Percentiles rank a stretch among this genome's conserved stretches.
These are phyloP conservation scores for Echinosophora koreensis DNA, from an alignment of 306 rosid species.

Conservation along the genomic window DNA sequence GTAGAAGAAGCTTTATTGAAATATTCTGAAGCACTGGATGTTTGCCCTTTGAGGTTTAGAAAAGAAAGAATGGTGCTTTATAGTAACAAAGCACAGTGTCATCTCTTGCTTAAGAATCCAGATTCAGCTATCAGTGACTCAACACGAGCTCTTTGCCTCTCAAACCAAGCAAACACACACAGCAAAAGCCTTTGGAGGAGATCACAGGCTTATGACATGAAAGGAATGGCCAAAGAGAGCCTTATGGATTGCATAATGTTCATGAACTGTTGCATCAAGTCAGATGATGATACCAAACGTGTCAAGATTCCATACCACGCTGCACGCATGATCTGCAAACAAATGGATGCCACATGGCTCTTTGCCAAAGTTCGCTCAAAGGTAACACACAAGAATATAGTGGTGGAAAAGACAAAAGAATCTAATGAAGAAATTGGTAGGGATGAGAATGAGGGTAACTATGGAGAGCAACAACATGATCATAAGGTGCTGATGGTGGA, in stretches of 20 bases:
- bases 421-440: slow-evolving; percentile 26
- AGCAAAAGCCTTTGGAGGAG: slow-evolving; percentile 75
- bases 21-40: slow-evolving; percentile 63
- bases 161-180: slow-evolving; percentile 61
- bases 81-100: slow-evolving; percentile 71
- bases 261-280: slow-evolving; percentile 58
- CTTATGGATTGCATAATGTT: slow-evolving; percentile 73
- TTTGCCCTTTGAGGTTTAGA: slow-evolving; percentile 64
- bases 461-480: slow-evolving; percentile 35
- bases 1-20: slow-evolving; percentile 61
- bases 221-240: slow-evolving; percentile 78
- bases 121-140: slow-evolving; percentile 69
- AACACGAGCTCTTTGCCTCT: slow-evolving; percentile 74
- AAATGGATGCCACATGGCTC: slow-evolving; percentile 77
- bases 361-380: slow-evolving; percentile 62
- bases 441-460: slow-evolving; percentile 31
- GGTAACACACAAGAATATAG: not conserved
- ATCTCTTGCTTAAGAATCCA: slow-evolving; percentile 58
- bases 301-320: slow-evolving; percentile 66
- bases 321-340: slow-evolving; percentile 72
- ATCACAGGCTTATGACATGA: slow-evolving; percentile 82
- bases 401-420: slow-evolving; percentile 35
- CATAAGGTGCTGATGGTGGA: slow-evolving; percentile 27
- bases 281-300: slow-evolving; percentile 26
- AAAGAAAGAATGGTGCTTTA: slow-evolving; percentile 68